phyloP scores from a whole-genome alignment of 345 rosid species.

The Iberis pinnata region DNA sequence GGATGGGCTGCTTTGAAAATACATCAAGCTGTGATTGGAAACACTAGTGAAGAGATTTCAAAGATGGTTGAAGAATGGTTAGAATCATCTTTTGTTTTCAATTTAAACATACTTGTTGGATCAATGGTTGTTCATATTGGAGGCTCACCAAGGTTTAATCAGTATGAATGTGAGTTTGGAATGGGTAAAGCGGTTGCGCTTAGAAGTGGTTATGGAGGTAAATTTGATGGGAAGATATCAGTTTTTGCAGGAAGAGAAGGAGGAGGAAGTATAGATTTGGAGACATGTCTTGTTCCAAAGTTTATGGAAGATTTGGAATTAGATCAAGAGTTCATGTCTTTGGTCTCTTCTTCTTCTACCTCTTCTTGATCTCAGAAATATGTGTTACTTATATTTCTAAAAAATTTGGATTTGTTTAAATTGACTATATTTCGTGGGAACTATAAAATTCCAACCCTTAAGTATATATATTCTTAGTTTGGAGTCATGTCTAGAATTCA shows the following conservation, averaged over 20 bases:
- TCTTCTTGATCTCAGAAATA: too few species aligned
- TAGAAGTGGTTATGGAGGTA: slow-evolving; percentile 58
- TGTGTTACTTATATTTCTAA: too few species aligned
- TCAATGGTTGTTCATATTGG: slow-evolving; percentile 52
- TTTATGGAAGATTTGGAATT: slow-evolving; percentile 57
- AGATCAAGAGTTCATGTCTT: slow-evolving; percentile 43
- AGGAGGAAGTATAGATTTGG: slow-evolving; percentile 61
- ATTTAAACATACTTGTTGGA: slow-evolving; percentile 31
- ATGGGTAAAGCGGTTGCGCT: slow-evolving; percentile 62
- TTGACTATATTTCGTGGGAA: too few species aligned
- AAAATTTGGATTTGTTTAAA: neutral
- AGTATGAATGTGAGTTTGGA: slow-evolving; percentile 65
- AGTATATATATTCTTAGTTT: too few species aligned
- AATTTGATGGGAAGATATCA: slow-evolving; percentile 58
- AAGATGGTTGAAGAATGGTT: slow-evolving; percentile 32
- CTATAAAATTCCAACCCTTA: too few species aligned
- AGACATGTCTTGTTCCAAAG: slow-evolving; percentile 47
- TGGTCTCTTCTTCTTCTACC: slow-evolving; percentile 27
- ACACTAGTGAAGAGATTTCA: slow-evolving; percentile 27
- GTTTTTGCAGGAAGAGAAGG: slow-evolving; percentile 62
- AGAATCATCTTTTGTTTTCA: slow-evolving; percentile 21
- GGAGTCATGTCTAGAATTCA: too few species aligned
- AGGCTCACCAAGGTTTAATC: slow-evolving; percentile 73
- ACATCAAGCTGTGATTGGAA: slow-evolving; percentile 43
- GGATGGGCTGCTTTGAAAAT: slow-evolving; percentile 67